Percentiles rank a stretch among this genome's conserved stretches.
These are phyloP conservation scores for Seiridium cupressi DNA, from an alignment of 2,329 filamentous ascomycete species.

Conservation along the genomic window DNA sequence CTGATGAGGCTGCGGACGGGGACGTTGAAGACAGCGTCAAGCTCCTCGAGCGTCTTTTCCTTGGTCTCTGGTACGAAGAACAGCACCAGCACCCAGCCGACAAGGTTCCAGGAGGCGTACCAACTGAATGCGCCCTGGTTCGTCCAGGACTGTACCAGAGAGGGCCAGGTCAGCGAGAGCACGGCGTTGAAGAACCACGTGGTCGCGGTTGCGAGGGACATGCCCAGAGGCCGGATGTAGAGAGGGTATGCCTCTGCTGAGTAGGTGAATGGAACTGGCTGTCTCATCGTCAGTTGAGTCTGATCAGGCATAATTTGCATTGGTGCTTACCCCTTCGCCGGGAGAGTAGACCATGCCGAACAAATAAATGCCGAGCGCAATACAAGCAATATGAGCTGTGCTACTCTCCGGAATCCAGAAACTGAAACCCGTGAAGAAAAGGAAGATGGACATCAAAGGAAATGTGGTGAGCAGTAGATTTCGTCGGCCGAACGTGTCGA, in stretches of 20 bases:
- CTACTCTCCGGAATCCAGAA: conserved; percentile 39
- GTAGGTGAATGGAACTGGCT: conserved; percentile 63
- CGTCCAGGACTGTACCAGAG: conserved; percentile 40
- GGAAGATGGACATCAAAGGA: conserved; percentile 58
- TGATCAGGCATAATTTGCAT: background rate
- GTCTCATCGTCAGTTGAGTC: background rate
- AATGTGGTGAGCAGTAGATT: conserved; percentile 64
- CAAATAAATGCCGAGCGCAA: conserved; percentile 48
- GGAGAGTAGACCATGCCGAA: conserved; percentile 53
- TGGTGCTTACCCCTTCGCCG: conserved; percentile 51
- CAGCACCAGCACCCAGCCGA: conserved; percentile 42
- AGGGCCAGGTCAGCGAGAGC: conserved; percentile 44
- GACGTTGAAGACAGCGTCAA: conserved; percentile 36
- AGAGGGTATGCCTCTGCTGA: conserved; percentile 66
- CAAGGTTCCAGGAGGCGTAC: conserved; percentile 48
- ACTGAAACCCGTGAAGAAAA: conserved; percentile 45
- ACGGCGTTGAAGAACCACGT: conserved; percentile 45
- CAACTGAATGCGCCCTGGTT: conserved; percentile 47
- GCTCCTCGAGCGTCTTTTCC: conserved; percentile 42
- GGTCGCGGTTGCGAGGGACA: conserved; percentile 56
- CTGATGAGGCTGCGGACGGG: conserved; percentile 23
- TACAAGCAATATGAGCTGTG: conserved; percentile 39
- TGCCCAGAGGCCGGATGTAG: conserved; percentile 60
- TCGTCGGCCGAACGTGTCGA: conserved; percentile 66
- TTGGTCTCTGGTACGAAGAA: conserved; percentile 43